A percentile compares a stretch with the other conserved stretches of the same genome.
Evolutionary conservation across 2,329 filamentous ascomycete species (phyloP).

Genomic region (Fusarium pseudocircinatum): DNA sequence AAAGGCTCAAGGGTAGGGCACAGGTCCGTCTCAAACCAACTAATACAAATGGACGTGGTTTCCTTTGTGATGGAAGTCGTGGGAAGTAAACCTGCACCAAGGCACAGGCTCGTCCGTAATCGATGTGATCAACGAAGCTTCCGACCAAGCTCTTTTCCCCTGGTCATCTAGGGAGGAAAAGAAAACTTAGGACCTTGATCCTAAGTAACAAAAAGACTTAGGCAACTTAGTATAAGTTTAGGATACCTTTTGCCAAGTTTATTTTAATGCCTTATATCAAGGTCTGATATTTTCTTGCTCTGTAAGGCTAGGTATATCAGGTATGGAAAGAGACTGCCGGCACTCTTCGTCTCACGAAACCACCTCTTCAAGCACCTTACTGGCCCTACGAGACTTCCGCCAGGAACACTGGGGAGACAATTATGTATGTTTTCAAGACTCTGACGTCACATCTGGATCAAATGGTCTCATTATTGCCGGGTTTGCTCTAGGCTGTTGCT

Average conservation of each 20-base stretch:
- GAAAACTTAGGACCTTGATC: no score
- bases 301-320: not conserved
- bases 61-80: not conserved
- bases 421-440: not conserved
- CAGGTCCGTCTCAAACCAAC: no score
- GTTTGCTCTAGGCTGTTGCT: constrained; percentile 19
- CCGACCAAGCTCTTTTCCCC: not conserved
- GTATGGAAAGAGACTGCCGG: not conserved
- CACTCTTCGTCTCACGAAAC: not conserved
- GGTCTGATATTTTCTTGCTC: no score
- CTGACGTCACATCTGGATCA: constrained; percentile 31
- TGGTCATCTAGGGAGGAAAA: not conserved
- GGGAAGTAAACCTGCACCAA: not conserved
- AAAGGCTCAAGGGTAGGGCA: no score
- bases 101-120: not conserved
- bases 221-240: no score
- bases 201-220: no score
- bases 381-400: not conserved
- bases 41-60: not conserved
- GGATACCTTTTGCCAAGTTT: no score
- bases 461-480: constrained; percentile 1
- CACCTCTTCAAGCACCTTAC: not conserved
- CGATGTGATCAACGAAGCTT: not conserved
- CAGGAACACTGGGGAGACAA: constrained; percentile 1
- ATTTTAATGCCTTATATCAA: no score